Base-by-base conservation (phyloP, 1,284 basidiomycete genomes). In the Schizopora paradoxa region DNA sequence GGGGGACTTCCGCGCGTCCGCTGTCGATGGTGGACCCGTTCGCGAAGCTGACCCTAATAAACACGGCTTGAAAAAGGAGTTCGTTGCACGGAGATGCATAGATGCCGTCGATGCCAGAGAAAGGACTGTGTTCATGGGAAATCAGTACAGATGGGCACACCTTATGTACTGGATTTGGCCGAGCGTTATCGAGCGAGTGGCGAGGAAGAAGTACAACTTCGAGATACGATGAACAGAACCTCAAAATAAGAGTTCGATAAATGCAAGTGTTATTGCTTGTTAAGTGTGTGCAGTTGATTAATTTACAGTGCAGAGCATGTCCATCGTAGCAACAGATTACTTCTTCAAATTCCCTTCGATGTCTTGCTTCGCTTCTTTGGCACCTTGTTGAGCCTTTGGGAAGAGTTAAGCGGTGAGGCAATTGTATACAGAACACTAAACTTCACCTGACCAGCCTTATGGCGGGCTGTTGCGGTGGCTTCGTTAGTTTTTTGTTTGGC, bases 1-100 rank as follows among this genome's bases (percentile, higher is more conserved):
- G 56, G 90, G 91, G 43, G 73, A 77, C 54, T 92, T 94, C 66
- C 79, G 90, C 19, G 75, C 79, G 1, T 86, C 84, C 6, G 86
- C 86, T 0, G 80, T 88, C 3, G 85, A 89, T 54, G 70, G 69
- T 48, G 72, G 79, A 19, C 58, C 65, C 2, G 58, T 74, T 31
- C 62, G 73, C 40, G 74, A 86, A 56, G 52, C 59, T 5, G 72
- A 82, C 47, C 75, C 78, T 0, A 75, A 75, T 49, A 72, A 68
- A 45, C 54, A 66, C 27, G 83, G 81, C 2, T 56, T 87, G 27
- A 82, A 72, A 59, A 61, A 69, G 32, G 73, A 72, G 4, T 67
- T 56, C 5, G 79, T 84, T 1, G 84, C 80, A 1, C 57, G 60
- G 44, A 59, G 74, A 41, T 82, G 76, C 54, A 69, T 86, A 0